Conservation (phyloP, 768 basidiomycete species). For the Xerocomellus intermedius region DNA sequence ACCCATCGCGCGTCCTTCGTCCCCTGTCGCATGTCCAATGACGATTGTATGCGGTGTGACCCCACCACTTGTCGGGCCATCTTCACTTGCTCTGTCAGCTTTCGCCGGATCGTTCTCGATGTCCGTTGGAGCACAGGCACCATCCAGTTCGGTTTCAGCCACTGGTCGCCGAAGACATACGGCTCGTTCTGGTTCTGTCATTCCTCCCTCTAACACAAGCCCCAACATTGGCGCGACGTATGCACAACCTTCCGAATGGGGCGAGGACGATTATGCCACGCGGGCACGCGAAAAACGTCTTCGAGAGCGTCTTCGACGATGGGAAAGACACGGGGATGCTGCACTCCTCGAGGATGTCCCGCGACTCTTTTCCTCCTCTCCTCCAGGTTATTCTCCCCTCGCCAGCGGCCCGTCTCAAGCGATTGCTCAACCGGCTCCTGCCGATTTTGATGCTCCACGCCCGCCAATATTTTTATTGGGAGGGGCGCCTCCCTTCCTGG, state of each 20-base stretch:
- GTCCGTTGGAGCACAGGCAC: conserved; percentile 12
- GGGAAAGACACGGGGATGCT: conserved; percentile 62
- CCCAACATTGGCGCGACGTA: conserved; percentile 19
- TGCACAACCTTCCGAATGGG: conserved; percentile 45
- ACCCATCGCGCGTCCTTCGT: conserved; percentile 54
- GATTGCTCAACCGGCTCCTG: conserved; percentile 27
- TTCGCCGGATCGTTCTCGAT: conserved; percentile 12
- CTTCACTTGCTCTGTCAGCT: conserved; percentile 18
- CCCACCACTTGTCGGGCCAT: conserved; percentile 63
- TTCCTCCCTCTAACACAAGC: conserved; percentile 34
- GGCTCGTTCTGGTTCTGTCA: conserved; percentile 18
- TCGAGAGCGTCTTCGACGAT: conserved; percentile 65
- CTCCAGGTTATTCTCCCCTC: conserved; percentile 9
- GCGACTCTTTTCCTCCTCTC: conserved; percentile 39
- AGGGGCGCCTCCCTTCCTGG: conserved; percentile 22
- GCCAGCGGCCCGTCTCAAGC: conserved; percentile 8
- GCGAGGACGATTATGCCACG: conserved; percentile 64
- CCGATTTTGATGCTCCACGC: conserved; percentile 26
- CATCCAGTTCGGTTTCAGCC: background rate
- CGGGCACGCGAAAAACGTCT: conserved; percentile 71
- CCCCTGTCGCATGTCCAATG: conserved; percentile 66
- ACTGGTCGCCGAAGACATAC: conserved; percentile 15
- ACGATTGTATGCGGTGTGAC: conserved; percentile 88
- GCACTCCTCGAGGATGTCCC: conserved; percentile 65
- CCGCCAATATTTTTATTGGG: conserved; percentile 26